These are phyloP conservation scores for Leptodontidium sp. DNA, from an alignment of 2,329 filamentous ascomycete genomes.

Conservation along the genomic window DNA sequence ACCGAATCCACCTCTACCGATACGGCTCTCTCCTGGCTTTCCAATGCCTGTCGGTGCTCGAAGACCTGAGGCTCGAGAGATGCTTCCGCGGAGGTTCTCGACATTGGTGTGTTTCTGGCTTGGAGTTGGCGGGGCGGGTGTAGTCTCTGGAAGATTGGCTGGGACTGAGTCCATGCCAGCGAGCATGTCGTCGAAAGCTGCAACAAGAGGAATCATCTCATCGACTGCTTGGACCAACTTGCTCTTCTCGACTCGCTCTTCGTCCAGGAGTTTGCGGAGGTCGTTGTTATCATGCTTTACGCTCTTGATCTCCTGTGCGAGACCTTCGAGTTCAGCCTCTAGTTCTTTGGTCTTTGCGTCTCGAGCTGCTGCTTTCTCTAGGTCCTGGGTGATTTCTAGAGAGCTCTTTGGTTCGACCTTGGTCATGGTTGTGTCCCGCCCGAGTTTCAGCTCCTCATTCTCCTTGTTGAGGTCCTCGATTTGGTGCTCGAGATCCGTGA, in stretches of 20 bases:
- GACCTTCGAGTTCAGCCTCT: slow-evolving; percentile 74
- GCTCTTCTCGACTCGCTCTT: slow-evolving; percentile 83
- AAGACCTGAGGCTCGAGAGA: slow-evolving; percentile 64
- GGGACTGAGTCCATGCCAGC: slow-evolving; percentile 43
- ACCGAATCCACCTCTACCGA: slow-evolving; percentile 48
- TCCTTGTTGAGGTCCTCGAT: slow-evolving; percentile 75
- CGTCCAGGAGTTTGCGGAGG: slow-evolving; percentile 71
- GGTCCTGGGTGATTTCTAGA: slow-evolving; percentile 51
- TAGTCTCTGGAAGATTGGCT: slow-evolving; percentile 39
- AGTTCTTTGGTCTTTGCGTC: slow-evolving; percentile 86
- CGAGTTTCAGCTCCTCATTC: slow-evolving; percentile 73
- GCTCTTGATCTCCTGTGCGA: slow-evolving; percentile 75
- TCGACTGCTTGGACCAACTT: slow-evolving; percentile 83
- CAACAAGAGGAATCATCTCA: slow-evolving; percentile 80
- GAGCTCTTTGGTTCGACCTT: slow-evolving; percentile 59
- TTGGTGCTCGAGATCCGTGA: slow-evolving; percentile 77
- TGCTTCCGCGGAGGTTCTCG: slow-evolving; percentile 62
- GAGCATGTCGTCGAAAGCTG: slow-evolving; percentile 50
- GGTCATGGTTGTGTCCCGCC: slow-evolving; percentile 70
- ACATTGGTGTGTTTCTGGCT: slow-evolving; percentile 49
- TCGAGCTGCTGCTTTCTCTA: slow-evolving; percentile 71
- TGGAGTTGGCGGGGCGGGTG: slow-evolving; percentile 26
- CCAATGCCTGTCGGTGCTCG: slow-evolving; percentile 62
- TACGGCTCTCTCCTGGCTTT: slow-evolving; percentile 55
- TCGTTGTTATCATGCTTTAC: slow-evolving; percentile 75